Evolutionary conservation across 2,329 filamentous ascomycete species (phyloP).

Genomic region (Epichloe amarillans): DNA sequence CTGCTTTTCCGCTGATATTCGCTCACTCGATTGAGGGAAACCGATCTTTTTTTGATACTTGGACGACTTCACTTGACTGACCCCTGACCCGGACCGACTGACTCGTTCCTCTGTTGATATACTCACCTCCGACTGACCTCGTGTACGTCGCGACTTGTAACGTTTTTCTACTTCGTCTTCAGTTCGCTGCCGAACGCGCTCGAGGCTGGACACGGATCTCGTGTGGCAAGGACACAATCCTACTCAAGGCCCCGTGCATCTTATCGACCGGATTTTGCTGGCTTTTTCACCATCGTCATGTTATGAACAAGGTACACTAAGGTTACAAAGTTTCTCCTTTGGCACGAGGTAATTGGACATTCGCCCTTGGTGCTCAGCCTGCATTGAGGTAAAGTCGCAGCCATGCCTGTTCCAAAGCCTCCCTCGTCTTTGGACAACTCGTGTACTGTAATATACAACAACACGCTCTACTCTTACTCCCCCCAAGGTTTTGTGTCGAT

Average conservation of each 20-base stretch:
- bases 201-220: neutral
- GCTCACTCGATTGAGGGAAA: neutral
- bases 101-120: neutral
- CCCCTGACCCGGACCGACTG: neutral
- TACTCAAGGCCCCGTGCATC: neutral
- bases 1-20: neutral
- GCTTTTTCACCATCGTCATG: conserved; percentile 3
- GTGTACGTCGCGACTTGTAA: neutral
- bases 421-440: conserved; percentile 56
- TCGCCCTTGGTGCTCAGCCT: neutral
- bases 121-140: neutral
- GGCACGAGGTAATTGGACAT: neutral
- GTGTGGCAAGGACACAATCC: neutral
- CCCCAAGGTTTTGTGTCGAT: conserved; percentile 64
- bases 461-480: conserved; percentile 78
- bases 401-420: conserved; percentile 63
- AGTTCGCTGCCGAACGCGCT: neutral
- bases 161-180: neutral
- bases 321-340: neutral
- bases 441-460: conserved; percentile 69
- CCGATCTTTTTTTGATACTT: neutral
- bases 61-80: conserved; percentile 2
- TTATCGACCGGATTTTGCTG: neutral
- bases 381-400: conserved; percentile 9
- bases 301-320: conserved; percentile 1